Evolutionary conservation across 371 early-diverging fungal genomes (phyloP).

Genomic region (Mucor circinelloides): DNA sequence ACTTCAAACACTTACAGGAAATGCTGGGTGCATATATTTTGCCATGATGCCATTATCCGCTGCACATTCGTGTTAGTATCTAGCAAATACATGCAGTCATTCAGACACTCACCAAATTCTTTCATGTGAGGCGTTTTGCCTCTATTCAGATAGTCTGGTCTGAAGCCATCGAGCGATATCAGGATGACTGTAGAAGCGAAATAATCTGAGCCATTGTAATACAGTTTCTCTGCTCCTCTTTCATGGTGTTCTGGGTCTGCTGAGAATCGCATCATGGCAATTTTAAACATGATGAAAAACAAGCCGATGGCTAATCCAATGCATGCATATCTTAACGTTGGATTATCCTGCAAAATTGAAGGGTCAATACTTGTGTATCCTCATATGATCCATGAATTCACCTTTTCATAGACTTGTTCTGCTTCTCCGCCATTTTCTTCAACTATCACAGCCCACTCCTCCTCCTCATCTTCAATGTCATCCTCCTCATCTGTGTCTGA

Average conservation of each 20-base stretch:
- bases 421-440: constrained; percentile 13
- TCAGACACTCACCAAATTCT: constrained; percentile 51
- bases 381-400: background rate
- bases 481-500: constrained; percentile 15
- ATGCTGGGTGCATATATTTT: constrained; percentile 73
- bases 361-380: background rate
- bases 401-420: constrained; percentile 6
- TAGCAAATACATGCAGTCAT: no score
- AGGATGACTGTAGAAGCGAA: constrained; percentile 83
- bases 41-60: constrained; percentile 56
- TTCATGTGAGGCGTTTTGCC: constrained; percentile 72
- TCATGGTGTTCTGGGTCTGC: constrained; percentile 9
- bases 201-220: constrained; percentile 67
- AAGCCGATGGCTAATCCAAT: constrained; percentile 30
- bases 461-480: constrained; percentile 6
- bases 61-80: constrained; percentile 6
- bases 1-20: constrained; percentile 56
- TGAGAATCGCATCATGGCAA: constrained; percentile 20
- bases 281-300: constrained; percentile 28
- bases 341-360: constrained; percentile 5
- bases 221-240: constrained; percentile 29
- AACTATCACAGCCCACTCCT: constrained; percentile 21
- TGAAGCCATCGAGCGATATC: constrained; percentile 91
- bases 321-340: constrained; percentile 15
- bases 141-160: constrained; percentile 81